Base-by-base conservation (phyloP, 1,284 basidiomycete species). In the Schizophyllum amplum region DNA sequence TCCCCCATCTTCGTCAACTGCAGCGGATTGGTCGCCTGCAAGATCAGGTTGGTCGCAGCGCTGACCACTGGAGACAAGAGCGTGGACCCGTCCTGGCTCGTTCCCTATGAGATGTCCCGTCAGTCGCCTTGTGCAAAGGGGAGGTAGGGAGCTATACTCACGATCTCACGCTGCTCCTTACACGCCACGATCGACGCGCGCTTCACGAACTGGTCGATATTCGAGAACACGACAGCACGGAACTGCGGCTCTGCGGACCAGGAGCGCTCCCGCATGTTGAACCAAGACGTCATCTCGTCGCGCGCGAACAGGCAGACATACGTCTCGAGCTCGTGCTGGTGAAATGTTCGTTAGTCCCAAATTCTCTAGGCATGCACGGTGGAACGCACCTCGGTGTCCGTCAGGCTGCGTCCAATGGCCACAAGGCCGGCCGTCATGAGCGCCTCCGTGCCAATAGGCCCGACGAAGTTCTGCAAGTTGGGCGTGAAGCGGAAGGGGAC, bases 401-500 rank as follows among this genome's bases (percentile, higher is more conserved):
- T 95, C 52, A 99, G 76, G 58, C 87, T 90, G 55, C 94, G 81
- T 1, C 89, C 95, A 53, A 99, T 92, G 0, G 96, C 91, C 78
- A 98, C 90, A 33, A 98, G 84, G 0, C 90, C 84, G 7, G 91
- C 82, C 0, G 92, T 87, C 54, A 99, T 74, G 26, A 98, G 74
- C 17, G 96, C 97, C 70, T 99, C 98, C 11, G 89, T 91, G 42
- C 92, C 88, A 53, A 93, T 82, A 1, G 91, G 88, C 0, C 92
- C 94, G 54, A 99, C 76, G 74, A 99, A 97, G 65, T 86, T 80
- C 71, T 99, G 98, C 75, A 99, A 85, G 70, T 98, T 98, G 2
- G 95, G 95, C 11, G 94, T 98, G 63, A 98, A 84, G 9, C 97
- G 87, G 89, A 99, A 99, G 0, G 97, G 96, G 11, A 98, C 94